Evolutionary conservation across 805 yeast genomes (phyloP).

Genomic region (Candida boleticola): DNA sequence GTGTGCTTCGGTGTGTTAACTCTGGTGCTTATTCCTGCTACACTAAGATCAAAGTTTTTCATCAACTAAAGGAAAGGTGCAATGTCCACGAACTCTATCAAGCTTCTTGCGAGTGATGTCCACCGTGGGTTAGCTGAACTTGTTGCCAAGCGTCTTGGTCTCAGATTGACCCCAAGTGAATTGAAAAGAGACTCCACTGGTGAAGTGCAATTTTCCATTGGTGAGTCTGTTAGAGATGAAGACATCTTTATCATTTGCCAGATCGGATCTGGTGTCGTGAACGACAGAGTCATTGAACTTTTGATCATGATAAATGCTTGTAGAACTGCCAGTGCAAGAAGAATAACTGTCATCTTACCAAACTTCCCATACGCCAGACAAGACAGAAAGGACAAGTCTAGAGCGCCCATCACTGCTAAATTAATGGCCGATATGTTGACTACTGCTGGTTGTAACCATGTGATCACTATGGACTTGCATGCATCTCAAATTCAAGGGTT

Average conservation of each 20-base stretch:
- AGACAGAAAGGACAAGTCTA: conserved; percentile 78
- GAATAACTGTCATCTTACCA: conserved; percentile 80
- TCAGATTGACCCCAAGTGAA: conserved; percentile 59
- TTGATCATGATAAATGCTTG: conserved; percentile 81
- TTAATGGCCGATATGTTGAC: conserved; percentile 79
- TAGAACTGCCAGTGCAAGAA: conserved; percentile 77
- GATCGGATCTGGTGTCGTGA: conserved; percentile 79
- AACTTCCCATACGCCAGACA: conserved; percentile 88
- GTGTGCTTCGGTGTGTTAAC: too few relatives aligned
- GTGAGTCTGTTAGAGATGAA: conserved; percentile 87
- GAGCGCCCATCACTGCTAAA: conserved; percentile 86
- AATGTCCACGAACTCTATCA: conserved; percentile 77
- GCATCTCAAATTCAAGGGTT: conserved; percentile 91
- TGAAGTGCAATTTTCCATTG: conserved; percentile 76
- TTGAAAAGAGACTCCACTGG: conserved; percentile 66
- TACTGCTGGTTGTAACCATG: conserved; percentile 84
- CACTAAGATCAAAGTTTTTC: too few relatives aligned
- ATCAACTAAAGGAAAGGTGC: too few relatives aligned
- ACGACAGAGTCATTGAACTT: conserved; percentile 71
- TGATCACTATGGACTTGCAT: conserved; percentile 83
- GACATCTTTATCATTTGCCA: conserved; percentile 83
- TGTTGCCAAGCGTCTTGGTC: conserved; percentile 62
- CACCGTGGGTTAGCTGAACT: conserved; percentile 68
- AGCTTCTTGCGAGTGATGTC: conserved; percentile 64
- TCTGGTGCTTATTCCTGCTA: too few relatives aligned